Percentiles rank a stretch among this genome's conserved stretches.
phyloP scores from a whole-genome alignment of 1,139 yeast species.

The Debaryomyces subglobosus region DNA sequence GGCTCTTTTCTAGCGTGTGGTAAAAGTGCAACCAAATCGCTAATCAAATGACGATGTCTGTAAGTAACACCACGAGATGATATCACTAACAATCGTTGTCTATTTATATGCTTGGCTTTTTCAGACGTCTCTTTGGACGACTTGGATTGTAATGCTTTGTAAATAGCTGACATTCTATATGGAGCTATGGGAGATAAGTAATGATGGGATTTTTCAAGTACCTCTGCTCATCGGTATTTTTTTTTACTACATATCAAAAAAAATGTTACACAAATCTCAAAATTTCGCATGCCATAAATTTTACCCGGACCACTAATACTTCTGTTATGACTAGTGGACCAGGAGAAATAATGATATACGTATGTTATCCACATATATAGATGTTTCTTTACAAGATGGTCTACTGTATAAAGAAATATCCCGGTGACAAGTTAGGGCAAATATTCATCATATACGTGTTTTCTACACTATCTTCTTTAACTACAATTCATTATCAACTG shows the following conservation, averaged over 20 bases:
- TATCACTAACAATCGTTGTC: conserved; percentile 81
- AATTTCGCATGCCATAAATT: background rate
- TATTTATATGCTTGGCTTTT: conserved; percentile 61
- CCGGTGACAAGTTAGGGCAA: background rate
- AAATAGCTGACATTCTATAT: conserved; percentile 58
- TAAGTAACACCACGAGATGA: conserved; percentile 93
- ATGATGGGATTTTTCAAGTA: conserved; percentile 13
- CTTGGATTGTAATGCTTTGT: conserved; percentile 67
- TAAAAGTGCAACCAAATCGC: conserved; percentile 74
- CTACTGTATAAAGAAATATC: background rate
- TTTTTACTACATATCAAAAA: conserved; percentile 9
- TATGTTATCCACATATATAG: background rate
- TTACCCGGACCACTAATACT: conserved; percentile 13
- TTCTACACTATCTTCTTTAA: background rate
- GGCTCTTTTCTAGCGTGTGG: conserved; percentile 98
- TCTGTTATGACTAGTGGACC: background rate
- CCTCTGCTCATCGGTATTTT: conserved; percentile 19
- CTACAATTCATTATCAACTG: background rate
- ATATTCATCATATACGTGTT: background rate
- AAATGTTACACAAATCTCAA: conserved; percentile 7
- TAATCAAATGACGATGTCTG: conserved; percentile 93
- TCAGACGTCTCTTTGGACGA: conserved; percentile 47
- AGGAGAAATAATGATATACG: background rate
- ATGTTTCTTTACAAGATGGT: no score
- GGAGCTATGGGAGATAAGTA: background rate